phyloP scores from a whole-genome alignment of 2,329 filamentous ascomycete genomes.

The Xylariaceae sp. region DNA sequence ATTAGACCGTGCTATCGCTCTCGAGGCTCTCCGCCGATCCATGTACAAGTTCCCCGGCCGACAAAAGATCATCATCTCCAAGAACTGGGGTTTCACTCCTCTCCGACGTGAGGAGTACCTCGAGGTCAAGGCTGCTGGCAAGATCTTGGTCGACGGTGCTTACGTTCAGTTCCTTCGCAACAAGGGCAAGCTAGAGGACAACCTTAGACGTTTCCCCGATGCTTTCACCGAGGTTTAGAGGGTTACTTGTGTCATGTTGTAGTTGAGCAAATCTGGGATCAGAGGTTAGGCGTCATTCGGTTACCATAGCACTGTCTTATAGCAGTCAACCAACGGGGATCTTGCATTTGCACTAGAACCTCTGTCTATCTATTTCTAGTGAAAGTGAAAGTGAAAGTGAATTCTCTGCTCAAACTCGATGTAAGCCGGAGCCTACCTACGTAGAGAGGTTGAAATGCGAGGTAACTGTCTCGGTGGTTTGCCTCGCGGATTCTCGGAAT shows the following conservation, averaged over 20 bases:
- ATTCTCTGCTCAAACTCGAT: not conserved
- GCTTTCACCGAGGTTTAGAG: constrained; percentile 73
- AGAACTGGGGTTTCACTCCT: constrained; percentile 99
- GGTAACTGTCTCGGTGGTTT: too few species aligned
- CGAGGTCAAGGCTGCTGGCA: constrained; percentile 90
- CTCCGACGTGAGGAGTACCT: constrained; percentile 98
- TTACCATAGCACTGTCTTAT: constrained; percentile 44
- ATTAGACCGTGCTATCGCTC: constrained; percentile 84
- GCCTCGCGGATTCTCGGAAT: too few species aligned
- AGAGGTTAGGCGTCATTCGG: constrained; percentile 43
- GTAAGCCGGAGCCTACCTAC: too few species aligned
- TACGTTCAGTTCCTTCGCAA: constrained; percentile 99
- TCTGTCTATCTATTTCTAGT: constrained; percentile 1
- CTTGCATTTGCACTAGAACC: constrained; percentile 41
- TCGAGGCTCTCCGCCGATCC: constrained; percentile 97
- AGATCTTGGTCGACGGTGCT: constrained; percentile 95
- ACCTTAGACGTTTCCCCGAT: constrained; percentile 94
- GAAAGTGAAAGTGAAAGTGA: constrained; percentile 3
- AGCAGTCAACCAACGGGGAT: constrained; percentile 45
- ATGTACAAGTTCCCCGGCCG: constrained; percentile 99
- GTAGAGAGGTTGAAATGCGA: too few species aligned
- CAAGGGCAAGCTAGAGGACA: constrained; percentile 83
- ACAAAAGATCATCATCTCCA: constrained; percentile 99
- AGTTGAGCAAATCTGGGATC: constrained; percentile 41
- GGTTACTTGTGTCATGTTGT: constrained; percentile 30